Evolutionary conservation across 75 land plant species (phyloP).

Genomic region (Pinus taeda): DNA sequence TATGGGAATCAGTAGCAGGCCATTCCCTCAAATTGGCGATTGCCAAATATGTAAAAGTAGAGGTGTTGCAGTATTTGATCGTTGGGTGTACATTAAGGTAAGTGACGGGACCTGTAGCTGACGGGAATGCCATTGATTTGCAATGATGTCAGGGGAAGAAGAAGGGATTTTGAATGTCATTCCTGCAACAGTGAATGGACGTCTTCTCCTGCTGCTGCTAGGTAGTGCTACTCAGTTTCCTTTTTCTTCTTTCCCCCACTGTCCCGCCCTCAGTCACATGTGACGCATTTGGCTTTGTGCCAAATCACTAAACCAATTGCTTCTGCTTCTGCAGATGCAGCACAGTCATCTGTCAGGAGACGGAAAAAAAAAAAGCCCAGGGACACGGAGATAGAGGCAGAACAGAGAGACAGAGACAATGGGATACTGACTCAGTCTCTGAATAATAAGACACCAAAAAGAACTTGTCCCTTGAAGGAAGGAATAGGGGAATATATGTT

Average conservation of each 20-base stretch:
- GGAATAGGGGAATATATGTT: no score
- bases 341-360: background rate
- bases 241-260: background rate
- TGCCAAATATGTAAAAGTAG: background rate
- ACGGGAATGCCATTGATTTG: background rate
- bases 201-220: background rate
- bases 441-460: slow-evolving; percentile 10
- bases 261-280: slow-evolving; percentile 1
- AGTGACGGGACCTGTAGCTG: background rate
- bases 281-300: slow-evolving; percentile 10
- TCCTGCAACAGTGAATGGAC: background rate
- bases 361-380: background rate
- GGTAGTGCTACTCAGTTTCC: no score
- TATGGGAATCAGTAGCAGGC: background rate
- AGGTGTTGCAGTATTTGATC: background rate
- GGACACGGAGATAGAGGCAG: background rate
- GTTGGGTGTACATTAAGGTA: background rate
- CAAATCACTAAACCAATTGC: background rate
- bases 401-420: background rate
- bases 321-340: background rate
- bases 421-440: no score
- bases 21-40: no score
- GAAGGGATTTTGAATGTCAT: background rate
- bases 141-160: slow-evolving; percentile 1
- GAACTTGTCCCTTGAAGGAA: background rate